Conservation (phyloP, 2,329 filamentous ascomycete genomes). For the Fusarium cyanostomum region DNA sequence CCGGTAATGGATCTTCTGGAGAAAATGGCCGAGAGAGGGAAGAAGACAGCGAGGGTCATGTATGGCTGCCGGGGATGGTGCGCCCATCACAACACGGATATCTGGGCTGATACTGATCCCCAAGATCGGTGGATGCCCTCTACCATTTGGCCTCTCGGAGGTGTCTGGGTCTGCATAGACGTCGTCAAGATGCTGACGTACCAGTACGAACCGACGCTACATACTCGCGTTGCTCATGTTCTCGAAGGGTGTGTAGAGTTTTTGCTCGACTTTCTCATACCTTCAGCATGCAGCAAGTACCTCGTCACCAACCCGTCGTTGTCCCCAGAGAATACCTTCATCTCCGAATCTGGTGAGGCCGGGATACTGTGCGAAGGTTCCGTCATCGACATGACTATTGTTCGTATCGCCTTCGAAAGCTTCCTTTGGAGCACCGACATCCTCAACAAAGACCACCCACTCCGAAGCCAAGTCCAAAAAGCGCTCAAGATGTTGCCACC, state of each 20-base stretch:
- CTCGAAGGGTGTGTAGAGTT: slow-evolving; percentile 50
- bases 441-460: slow-evolving; percentile 8
- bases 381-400: slow-evolving; percentile 37
- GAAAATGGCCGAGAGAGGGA: slow-evolving; percentile 40
- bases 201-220: slow-evolving; percentile 28
- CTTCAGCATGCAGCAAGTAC: slow-evolving; percentile 39
- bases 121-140: slow-evolving; percentile 47
- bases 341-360: slow-evolving; percentile 15
- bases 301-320: slow-evolving; percentile 41
- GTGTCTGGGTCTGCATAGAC: slow-evolving; percentile 39
- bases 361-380: slow-evolving; percentile 42
- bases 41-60: slow-evolving; percentile 48
- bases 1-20: slow-evolving; percentile 51
- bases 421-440: slow-evolving; percentile 30
- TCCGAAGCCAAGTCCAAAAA: not conserved
- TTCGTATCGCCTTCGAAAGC: slow-evolving; percentile 33
- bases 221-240: slow-evolving; percentile 41
- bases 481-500: slow-evolving; percentile 13
- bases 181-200: slow-evolving; percentile 39
- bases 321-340: slow-evolving; percentile 40
- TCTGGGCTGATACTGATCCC: slow-evolving; percentile 52
- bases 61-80: slow-evolving; percentile 51
- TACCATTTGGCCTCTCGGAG: slow-evolving; percentile 40
- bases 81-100: slow-evolving; percentile 52
- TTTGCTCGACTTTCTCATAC: slow-evolving; percentile 50